Evolutionary conservation across 2,329 filamentous ascomycete species (phyloP), one percentile per base, ranked within the genome.

Genomic region (Thielaviopsis ethacetica): DNA sequence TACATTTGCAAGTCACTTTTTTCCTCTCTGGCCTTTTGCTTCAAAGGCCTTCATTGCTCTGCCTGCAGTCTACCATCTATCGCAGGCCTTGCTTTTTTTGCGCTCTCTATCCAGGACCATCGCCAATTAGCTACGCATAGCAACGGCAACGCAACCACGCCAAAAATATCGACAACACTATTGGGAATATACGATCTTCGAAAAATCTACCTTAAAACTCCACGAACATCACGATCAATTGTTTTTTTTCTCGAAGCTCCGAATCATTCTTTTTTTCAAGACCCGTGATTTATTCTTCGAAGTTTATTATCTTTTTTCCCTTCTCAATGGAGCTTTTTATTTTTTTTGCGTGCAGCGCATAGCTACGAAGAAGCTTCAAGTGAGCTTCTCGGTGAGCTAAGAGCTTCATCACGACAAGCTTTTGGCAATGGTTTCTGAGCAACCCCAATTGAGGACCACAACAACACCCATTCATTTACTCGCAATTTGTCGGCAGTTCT

Each of bases 81-180:
- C 38, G 47, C 26, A 52, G 52, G 41, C 52, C 55, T 54, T 54
- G 27, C 47, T 24, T 41, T 30, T 58, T 47, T 52, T 55, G 51
- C 49, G 54, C 55, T 58, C 22, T 19, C 41, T 24, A 26, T 58
- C 64, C 56, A 66, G 70, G 71, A 65, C 69, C 63, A 62, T 24
- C 3, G 22, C 49, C 53, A 51, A 34, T 47, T 53, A 53, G 52
- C 52, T 53, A 49, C 47, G 47, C 49, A 24, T 26, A 44, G 13
- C 38, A 44, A 12, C 38, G 10, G 13, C 38, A 54, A 34, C 53
- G 53, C 53, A 38, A 54, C 53, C 15, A 15, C 30, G 30, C 53
- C 41, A 12, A 22, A 19, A 27, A 27, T 26, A n/a, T 19, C 51
- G 26, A 27, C 51, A n/a, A 9, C 21, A n/a, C 24, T 15, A 26